Evolutionary conservation across 306 rosid genomes (phyloP).

Genomic region (Cicer yamashitae): DNA sequence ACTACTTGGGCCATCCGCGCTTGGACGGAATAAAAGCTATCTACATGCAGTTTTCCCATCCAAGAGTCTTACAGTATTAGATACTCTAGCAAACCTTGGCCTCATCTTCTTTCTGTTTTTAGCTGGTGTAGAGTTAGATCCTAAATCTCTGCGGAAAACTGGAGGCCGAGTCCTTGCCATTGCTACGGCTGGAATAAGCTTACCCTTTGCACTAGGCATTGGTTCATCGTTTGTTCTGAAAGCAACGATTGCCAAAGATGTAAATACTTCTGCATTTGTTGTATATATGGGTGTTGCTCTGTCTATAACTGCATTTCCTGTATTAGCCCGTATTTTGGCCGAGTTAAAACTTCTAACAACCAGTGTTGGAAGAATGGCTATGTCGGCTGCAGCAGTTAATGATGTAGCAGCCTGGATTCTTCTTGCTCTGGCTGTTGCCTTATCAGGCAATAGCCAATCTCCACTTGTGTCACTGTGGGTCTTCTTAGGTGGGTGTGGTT

Average conservation of each 20-base stretch:
- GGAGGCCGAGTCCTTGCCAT: slow-evolving; percentile 72
- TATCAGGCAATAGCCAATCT: slow-evolving; percentile 67
- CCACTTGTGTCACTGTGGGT: slow-evolving; percentile 81
- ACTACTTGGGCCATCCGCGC: slow-evolving; percentile 83
- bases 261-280: slow-evolving; percentile 58
- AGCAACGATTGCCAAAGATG: slow-evolving; percentile 72
- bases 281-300: slow-evolving; percentile 94
- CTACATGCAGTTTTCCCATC: slow-evolving; percentile 73
- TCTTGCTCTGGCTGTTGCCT: slow-evolving; percentile 86
- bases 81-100: slow-evolving; percentile 89
- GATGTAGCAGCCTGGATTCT: slow-evolving; percentile 94
- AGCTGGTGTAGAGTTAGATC: slow-evolving; percentile 81
- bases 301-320: slow-evolving; percentile 92
- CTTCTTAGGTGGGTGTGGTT: slow-evolving; percentile 65
- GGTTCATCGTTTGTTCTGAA: slow-evolving; percentile 73
- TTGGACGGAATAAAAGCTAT: slow-evolving; percentile 74
- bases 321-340: slow-evolving; percentile 84
- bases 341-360: slow-evolving; percentile 93
- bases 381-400: slow-evolving; percentile 95
- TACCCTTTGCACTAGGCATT: slow-evolving; percentile 82
- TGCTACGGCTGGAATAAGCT: slow-evolving; percentile 74
- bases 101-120: slow-evolving; percentile 82
- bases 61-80: slow-evolving; percentile 76
- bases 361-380: slow-evolving; percentile 73
- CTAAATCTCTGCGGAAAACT: slow-evolving; percentile 64